Percentiles rank a stretch among this genome's conserved stretches.
Evolutionary conservation across 257 asterid species (phyloP).

Genomic region (Solanum okadae): DNA sequence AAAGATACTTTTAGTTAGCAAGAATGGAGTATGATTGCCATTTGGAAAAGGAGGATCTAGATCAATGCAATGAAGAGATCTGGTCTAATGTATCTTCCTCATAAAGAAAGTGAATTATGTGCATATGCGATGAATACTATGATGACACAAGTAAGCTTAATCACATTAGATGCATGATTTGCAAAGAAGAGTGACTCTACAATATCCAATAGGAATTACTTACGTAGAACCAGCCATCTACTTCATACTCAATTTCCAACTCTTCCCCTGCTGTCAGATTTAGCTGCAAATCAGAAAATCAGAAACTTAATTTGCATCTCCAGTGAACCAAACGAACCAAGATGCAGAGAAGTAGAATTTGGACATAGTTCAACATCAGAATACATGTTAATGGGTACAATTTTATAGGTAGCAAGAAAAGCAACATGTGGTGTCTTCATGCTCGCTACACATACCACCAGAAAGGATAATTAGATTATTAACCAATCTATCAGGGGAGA

Average conservation of each 20-base stretch:
- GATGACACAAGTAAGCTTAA: neutral
- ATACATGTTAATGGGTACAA: neutral
- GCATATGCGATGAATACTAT: neutral
- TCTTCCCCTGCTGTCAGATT: conserved; percentile 92
- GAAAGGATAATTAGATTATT: neutral
- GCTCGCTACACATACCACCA: neutral
- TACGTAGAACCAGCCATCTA: conserved; percentile 98
- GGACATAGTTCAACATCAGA: neutral
- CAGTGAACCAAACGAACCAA: neutral
- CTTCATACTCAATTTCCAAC: conserved; percentile 89
- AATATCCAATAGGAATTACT: conserved; percentile 26
- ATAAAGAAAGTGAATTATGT: neutral
- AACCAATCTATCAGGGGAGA: neutral
- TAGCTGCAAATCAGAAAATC: conserved; percentile 48
- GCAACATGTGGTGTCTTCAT: neutral
- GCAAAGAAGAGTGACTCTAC: neutral
- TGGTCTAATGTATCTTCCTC: neutral
- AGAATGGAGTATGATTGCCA: neutral
- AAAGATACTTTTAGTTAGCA: neutral
- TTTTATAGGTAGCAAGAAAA: neutral
- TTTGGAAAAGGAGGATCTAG: neutral
- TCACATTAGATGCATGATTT: neutral
- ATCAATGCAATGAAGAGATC: neutral
- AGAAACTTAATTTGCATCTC: conserved; percentile 1
- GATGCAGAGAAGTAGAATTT: neutral